phyloP scores from a whole-genome alignment of 2,329 filamentous ascomycete species.

The Gyromitra esculenta region DNA sequence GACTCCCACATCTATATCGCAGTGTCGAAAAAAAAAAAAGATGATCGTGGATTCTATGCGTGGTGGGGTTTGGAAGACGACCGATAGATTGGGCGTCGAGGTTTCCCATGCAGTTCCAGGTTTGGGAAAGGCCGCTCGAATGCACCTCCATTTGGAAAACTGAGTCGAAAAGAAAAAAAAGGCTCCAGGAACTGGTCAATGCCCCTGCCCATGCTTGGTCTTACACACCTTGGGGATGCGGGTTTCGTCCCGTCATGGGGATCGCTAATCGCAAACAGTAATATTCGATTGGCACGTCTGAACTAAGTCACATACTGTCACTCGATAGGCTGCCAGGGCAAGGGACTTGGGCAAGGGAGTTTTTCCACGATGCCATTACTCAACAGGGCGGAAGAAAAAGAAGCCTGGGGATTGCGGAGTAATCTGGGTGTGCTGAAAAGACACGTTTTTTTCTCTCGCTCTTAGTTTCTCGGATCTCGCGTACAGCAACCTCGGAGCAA shows the following conservation, averaged over 20 bases:
- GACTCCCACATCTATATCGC: slow-evolving; percentile 5
- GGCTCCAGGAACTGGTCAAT: slow-evolving; percentile 17
- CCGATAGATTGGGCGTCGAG: slow-evolving; percentile 31
- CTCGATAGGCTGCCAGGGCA: slow-evolving; percentile 28
- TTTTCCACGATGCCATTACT: slow-evolving; percentile 38
- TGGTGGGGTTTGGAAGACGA: slow-evolving; percentile 19
- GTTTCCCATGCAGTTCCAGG: slow-evolving; percentile 21
- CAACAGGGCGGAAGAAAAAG: not conserved
- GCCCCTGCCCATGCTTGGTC: slow-evolving; percentile 4
- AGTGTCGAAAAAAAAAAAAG: slow-evolving; percentile 20
- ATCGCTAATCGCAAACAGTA: slow-evolving; percentile 33
- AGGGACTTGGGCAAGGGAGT: slow-evolving; percentile 4
- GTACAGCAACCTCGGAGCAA: slow-evolving; percentile 15
- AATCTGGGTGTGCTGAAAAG: slow-evolving; percentile 29
- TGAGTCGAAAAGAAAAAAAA: slow-evolving; percentile 23
- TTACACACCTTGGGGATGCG: slow-evolving; percentile 27
- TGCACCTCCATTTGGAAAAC: slow-evolving; percentile 23
- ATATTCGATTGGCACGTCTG: slow-evolving; percentile 2
- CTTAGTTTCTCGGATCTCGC: slow-evolving; percentile 27
- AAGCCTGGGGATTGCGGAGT: slow-evolving; percentile 21
- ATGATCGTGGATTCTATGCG: slow-evolving; percentile 6
- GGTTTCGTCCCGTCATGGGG: slow-evolving; percentile 27
- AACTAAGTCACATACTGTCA: slow-evolving; percentile 36
- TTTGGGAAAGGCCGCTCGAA: slow-evolving; percentile 18
- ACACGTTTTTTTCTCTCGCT: slow-evolving; percentile 16